Percentiles rank a stretch among this genome's conserved stretches.
These are phyloP conservation scores for Oryza longistaminata DNA, from an alignment of 176 grass and related monocot genomes.

Conservation along the genomic window DNA sequence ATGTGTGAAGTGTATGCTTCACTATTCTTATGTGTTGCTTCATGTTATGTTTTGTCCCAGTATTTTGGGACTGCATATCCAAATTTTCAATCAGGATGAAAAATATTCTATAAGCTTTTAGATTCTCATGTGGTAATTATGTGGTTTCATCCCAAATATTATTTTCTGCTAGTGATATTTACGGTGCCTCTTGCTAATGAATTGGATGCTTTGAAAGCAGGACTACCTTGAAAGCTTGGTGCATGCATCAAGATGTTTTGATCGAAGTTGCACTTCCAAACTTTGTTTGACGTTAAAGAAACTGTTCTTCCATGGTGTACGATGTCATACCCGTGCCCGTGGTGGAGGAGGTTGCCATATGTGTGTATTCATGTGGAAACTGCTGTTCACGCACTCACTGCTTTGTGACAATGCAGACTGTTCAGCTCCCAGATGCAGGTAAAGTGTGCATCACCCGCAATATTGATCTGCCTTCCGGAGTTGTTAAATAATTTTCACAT, in stretches of 20 bases:
- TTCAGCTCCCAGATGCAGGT: conserved; percentile 58
- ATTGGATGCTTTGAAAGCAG: conserved; percentile 53
- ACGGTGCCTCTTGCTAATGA: conserved; percentile 1
- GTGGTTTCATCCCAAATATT: conserved; percentile 3
- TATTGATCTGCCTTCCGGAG: neutral
- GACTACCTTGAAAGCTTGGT: conserved; percentile 59
- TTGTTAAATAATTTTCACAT: neutral
- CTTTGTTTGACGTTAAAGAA: conserved; percentile 59
- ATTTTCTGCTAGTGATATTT: neutral
- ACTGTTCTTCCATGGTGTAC: conserved; percentile 73
- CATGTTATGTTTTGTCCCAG: conserved; percentile 3
- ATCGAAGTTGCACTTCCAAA: conserved; percentile 43
- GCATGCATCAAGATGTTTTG: conserved; percentile 69
- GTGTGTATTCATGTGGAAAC: conserved; percentile 77
- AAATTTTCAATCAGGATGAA: conserved; percentile 7
- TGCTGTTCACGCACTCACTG: conserved; percentile 55
- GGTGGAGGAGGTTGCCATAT: conserved; percentile 50
- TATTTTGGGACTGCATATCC: neutral
- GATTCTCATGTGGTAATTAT: neutral
- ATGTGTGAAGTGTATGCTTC: neutral
- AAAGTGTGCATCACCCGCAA: conserved; percentile 13
- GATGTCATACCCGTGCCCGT: conserved; percentile 48
- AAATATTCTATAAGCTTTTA: conserved; percentile 11
- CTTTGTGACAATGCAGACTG: conserved; percentile 21
- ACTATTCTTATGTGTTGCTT: neutral